phyloP scores from a whole-genome alignment of 2,329 filamentous ascomycete species.

The Epichloe gansuensis region DNA sequence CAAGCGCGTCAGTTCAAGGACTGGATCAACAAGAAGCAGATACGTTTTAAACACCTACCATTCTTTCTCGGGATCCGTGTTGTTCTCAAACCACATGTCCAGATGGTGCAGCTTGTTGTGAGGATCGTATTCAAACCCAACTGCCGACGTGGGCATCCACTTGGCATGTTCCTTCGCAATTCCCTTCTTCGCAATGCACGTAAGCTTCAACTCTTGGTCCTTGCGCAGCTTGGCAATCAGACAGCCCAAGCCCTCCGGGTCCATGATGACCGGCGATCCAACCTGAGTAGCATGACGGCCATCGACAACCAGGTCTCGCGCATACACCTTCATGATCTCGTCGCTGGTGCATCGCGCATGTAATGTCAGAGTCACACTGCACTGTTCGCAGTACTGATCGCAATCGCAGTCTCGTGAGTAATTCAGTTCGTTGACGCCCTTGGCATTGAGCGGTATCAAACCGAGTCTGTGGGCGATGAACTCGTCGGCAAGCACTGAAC shows the following conservation, averaged over 20 bases:
- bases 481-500: slow-evolving; percentile 90
- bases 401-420: slow-evolving; percentile 95
- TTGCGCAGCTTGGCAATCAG: slow-evolving; percentile 84
- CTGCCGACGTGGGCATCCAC: slow-evolving; percentile 84
- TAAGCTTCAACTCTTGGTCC: slow-evolving; percentile 81
- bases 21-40: not conserved
- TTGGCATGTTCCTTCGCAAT: slow-evolving; percentile 99
- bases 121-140: slow-evolving; percentile 96
- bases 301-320: slow-evolving; percentile 69
- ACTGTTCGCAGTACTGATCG: slow-evolving; percentile 87
- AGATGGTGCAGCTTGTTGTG: slow-evolving; percentile 90
- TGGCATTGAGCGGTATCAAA: slow-evolving; percentile 75
- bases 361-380: slow-evolving; percentile 72
- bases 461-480: slow-evolving; percentile 89
- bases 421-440: slow-evolving; percentile 68
- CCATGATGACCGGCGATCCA: slow-evolving; percentile 71
- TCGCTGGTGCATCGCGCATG: slow-evolving; percentile 78
- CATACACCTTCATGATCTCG: slow-evolving; percentile 88
- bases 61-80: slow-evolving; percentile 62
- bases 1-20: not conserved
- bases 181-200: slow-evolving; percentile 92
- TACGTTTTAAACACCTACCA: slow-evolving; percentile 47
- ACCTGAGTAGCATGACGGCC: slow-evolving; percentile 62
- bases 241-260: slow-evolving; percentile 68
- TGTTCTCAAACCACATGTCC: slow-evolving; percentile 82